Percentiles rank a stretch among this genome's conserved stretches.
These are phyloP conservation scores for Nyssa sinensis DNA, from an alignment of 148 eudicot species.

Conservation along the genomic window DNA sequence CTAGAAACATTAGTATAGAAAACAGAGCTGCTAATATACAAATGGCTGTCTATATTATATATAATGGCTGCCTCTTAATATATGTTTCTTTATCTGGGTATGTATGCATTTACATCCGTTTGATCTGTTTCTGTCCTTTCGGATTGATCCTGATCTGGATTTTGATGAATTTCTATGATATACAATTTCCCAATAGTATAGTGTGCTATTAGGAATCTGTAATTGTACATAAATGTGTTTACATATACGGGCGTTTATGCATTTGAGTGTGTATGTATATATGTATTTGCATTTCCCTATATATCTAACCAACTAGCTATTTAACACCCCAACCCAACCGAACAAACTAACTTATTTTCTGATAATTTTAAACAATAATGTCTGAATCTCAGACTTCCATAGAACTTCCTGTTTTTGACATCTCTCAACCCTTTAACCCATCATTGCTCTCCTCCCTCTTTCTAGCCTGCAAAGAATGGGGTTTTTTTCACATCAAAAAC, in stretches of 20 bases:
- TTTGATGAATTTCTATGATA: background rate
- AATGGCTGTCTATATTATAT: constrained; percentile 1
- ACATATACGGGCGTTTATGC: no score
- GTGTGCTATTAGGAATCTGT: background rate
- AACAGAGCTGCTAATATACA: background rate
- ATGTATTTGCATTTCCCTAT: background rate
- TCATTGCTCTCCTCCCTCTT: constrained; percentile 51
- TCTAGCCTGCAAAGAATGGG: constrained; percentile 72
- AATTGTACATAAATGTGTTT: background rate
- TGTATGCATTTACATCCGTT: constrained; percentile 1
- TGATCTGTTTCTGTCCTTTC: background rate
- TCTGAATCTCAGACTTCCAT: constrained; percentile 48
- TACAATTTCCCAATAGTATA: background rate
- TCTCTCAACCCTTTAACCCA: constrained; percentile 44
- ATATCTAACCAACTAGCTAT: constrained; percentile 12
- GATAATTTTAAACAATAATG: constrained; percentile 43
- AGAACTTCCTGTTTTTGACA: constrained; percentile 58
- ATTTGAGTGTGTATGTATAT: no score
- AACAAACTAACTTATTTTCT: constrained; percentile 29
- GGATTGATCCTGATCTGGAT: background rate
- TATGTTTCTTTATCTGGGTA: no score
- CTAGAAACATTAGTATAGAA: background rate
- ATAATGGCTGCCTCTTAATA: background rate
- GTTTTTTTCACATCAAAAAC: constrained; percentile 64
- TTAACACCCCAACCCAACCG: constrained; percentile 24